Evolutionary conservation across 345 rosid genomes (phyloP).

Genomic region (Salix koriyanagi): DNA sequence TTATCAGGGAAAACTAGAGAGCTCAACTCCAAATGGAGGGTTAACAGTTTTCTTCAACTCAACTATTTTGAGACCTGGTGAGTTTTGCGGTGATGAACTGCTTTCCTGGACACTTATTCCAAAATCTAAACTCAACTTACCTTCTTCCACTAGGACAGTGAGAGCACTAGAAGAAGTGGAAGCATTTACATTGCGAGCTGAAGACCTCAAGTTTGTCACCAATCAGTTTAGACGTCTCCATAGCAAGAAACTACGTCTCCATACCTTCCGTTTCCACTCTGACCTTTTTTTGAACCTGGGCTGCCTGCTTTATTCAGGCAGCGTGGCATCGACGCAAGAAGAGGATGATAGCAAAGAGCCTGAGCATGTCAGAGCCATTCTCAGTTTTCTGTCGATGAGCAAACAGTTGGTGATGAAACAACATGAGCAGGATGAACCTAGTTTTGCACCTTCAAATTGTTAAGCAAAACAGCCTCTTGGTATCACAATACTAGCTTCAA

Average conservation of each 20-base stretch:
- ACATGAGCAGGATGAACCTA: constrained; percentile 21
- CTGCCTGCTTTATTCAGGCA: constrained; percentile 87
- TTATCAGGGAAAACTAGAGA: constrained; percentile 85
- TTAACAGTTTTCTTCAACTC: constrained; percentile 90
- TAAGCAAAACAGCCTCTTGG: constrained; percentile 38
- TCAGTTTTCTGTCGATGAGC: constrained; percentile 15
- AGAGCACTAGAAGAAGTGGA: constrained; percentile 80
- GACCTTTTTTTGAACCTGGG: constrained; percentile 95
- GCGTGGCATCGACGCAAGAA: constrained; percentile 78
- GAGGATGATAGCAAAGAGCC: constrained; percentile 47
- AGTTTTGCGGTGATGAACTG: constrained; percentile 89
- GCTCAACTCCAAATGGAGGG: constrained; percentile 91
- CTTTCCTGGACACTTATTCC: constrained; percentile 92
- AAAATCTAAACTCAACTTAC: constrained; percentile 64
- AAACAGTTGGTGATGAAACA: constrained; percentile 7
- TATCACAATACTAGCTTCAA: constrained; percentile 58
- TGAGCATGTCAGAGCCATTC: constrained; percentile 44
- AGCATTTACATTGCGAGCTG: constrained; percentile 87
- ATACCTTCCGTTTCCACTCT: constrained; percentile 80
- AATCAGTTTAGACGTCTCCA: constrained; percentile 87
- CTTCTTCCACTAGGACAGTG: constrained; percentile 90
- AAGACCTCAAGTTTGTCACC: constrained; percentile 85
- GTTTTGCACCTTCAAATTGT: constrained; percentile 2
- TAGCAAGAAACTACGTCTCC: constrained; percentile 81
- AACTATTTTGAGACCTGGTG: constrained; percentile 68